phyloP scores from a whole-genome alignment of 495 filamentous ascomycete species.

The Penicillium cataractarum region DNA sequence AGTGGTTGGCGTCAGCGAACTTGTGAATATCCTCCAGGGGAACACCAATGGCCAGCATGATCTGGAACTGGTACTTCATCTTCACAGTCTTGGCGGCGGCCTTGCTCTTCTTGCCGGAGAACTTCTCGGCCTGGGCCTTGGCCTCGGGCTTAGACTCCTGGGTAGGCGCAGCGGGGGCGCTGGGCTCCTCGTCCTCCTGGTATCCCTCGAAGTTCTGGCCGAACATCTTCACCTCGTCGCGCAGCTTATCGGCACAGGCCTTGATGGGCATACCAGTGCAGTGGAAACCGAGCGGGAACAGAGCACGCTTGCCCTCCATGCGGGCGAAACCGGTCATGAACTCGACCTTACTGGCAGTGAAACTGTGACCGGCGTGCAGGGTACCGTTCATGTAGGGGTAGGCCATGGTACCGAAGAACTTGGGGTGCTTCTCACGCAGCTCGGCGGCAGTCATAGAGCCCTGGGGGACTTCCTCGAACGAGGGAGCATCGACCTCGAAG shows the following conservation, averaged over 20 bases:
- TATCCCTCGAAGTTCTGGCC: conserved; percentile 83
- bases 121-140: conserved; percentile 85
- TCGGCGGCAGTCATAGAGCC: conserved; percentile 69
- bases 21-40: conserved; percentile 84
- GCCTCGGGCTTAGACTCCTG: conserved; percentile 62
- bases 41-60: conserved; percentile 84
- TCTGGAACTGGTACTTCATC: conserved; percentile 88
- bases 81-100: conserved; percentile 87
- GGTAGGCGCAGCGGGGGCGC: conserved; percentile 36
- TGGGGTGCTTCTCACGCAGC: conserved; percentile 79
- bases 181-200: conserved; percentile 59
- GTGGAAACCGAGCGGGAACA: conserved; percentile 94
- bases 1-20: conserved; percentile 86
- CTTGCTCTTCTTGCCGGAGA: conserved; percentile 93
- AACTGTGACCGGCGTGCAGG: conserved; percentile 88
- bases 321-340: conserved; percentile 81
- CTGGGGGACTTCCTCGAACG: conserved; percentile 71
- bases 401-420: conserved; percentile 92
- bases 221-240: conserved; percentile 86
- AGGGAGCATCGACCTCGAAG: conserved; percentile 85
- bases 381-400: conserved; percentile 98
- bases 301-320: conserved; percentile 83
- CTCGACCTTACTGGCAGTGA: conserved; percentile 88
- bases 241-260: conserved; percentile 92
- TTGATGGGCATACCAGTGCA: conserved; percentile 99